Conservation (phyloP, 1,139 yeast species). For the Taiozyma sp. region DNA sequence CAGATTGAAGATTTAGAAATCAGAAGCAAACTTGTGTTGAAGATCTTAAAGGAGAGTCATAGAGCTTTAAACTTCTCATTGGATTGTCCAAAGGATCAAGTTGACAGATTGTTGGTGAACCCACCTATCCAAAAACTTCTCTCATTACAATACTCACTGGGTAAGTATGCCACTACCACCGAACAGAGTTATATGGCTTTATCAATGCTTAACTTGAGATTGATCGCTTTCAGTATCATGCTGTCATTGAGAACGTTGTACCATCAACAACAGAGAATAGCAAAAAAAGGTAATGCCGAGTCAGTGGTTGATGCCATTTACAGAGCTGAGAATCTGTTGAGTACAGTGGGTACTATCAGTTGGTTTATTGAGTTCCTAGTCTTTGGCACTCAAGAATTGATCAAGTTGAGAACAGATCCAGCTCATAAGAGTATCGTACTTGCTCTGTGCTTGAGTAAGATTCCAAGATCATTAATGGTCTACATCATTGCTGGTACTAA, state of each 20-base stretch:
- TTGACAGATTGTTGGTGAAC: conserved; percentile 65
- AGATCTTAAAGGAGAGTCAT: conserved; percentile 60
- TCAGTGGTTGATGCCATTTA: conserved; percentile 48
- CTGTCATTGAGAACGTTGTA: conserved; percentile 61
- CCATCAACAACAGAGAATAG: conserved; percentile 22
- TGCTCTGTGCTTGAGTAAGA: conserved; percentile 57
- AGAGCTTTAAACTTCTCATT: conserved; percentile 65
- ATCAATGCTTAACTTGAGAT: conserved; percentile 63
- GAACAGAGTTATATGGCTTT: conserved; percentile 60
- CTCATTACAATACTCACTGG: conserved; percentile 62
- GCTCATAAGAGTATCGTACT: conserved; percentile 24
- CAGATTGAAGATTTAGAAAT: conserved; percentile 22
- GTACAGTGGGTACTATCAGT: conserved; percentile 67
- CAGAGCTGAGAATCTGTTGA: conserved; percentile 53
- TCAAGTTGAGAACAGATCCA: conserved; percentile 6
- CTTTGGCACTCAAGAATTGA: conserved; percentile 62
- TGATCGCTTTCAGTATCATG: conserved; percentile 72
- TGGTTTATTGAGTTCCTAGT: conserved; percentile 76
- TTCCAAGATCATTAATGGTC: conserved; percentile 65
- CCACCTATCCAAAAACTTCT: conserved; percentile 69
- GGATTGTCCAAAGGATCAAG: conserved; percentile 60
- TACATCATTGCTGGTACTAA: conserved; percentile 68
- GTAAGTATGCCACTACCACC: conserved; percentile 49
- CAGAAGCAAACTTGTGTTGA: conserved; percentile 36
- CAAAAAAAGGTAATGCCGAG: conserved; percentile 32